A percentile compares a stretch with the other conserved stretches of the same genome.
Conservation (phyloP, 129 eudicot genomes). For the Kitagawia praeruptora region DNA sequence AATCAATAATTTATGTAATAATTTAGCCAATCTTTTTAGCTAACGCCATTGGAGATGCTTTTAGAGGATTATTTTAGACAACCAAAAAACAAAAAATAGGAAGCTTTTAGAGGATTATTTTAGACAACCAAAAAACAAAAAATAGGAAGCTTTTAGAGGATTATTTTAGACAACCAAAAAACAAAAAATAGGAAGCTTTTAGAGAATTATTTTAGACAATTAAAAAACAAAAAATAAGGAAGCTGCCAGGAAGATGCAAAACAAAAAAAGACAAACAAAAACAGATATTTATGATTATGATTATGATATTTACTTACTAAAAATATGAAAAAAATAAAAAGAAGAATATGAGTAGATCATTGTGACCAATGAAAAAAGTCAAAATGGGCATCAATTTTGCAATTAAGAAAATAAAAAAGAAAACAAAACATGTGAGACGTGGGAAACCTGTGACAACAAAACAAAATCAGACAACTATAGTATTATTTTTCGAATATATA, state of each 20-base stretch:
- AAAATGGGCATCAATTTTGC: background rate
- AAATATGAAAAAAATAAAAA: too few relatives aligned
- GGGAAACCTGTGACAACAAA: conserved; percentile 7
- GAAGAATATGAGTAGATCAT: background rate
- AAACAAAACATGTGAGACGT: conserved; percentile 2
- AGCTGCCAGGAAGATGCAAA: background rate
- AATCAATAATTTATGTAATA: too few relatives aligned
- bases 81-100: too few relatives aligned
- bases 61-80: too few relatives aligned
- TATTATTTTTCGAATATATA: background rate
- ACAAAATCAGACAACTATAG: conserved; percentile 1
- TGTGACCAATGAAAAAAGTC: background rate
- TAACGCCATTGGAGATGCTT: too few relatives aligned
- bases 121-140: too few relatives aligned
- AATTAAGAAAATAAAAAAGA: background rate
- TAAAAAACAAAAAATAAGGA: background rate
- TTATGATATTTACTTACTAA: background rate
- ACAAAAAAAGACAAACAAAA: background rate
- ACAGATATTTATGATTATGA: background rate
- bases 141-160: too few relatives aligned
- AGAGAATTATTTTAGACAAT: too few relatives aligned
- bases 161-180: too few relatives aligned
- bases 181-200: too few relatives aligned
- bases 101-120: too few relatives aligned
- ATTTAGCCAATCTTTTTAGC: too few relatives aligned